Conservation (phyloP, 139 green algal genomes). For the Zygnema cylindricum region DNA sequence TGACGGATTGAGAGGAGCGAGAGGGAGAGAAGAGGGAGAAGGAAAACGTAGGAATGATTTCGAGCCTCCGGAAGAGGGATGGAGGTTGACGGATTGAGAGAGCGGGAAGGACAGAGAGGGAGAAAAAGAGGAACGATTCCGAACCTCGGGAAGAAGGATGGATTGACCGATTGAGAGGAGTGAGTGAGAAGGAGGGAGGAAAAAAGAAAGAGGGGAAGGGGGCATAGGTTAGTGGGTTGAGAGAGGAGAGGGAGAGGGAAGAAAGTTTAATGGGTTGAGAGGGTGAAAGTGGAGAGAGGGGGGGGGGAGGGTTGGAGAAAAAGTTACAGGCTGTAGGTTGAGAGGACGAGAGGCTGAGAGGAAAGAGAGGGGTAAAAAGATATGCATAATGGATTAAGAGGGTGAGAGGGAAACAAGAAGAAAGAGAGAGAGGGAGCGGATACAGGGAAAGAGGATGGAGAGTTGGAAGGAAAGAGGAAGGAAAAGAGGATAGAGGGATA, state of each 20-base stretch:
- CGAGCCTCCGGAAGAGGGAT: not conserved
- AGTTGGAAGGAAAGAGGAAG: not conserved
- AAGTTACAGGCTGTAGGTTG: too few species aligned
- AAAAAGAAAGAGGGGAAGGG: too few species aligned
- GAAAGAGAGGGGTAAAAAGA: not conserved
- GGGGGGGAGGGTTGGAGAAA: too few species aligned
- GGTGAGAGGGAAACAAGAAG: too few species aligned
- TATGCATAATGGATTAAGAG: not conserved
- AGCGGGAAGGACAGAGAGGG: too few species aligned
- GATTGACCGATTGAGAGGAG: not conserved
- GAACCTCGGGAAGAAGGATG: not conserved
- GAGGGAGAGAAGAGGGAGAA: not conserved
- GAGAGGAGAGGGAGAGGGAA: too few species aligned
- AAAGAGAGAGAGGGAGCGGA: not conserved
- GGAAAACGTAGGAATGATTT: not conserved
- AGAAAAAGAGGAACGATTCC: not conserved
- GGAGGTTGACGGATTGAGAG: too few species aligned
- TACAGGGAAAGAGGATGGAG: not conserved
- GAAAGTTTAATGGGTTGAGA: too few species aligned
- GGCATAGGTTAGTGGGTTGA: too few species aligned
- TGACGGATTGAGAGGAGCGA: not conserved
- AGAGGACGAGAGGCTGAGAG: not conserved
- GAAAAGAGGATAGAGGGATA: too few species aligned
- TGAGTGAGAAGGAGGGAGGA: not conserved
- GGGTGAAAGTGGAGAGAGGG: too few species aligned